Evolutionary conservation across 106 monocot genomes (phyloP).

Genomic region (Dioscorea dumetorum): DNA sequence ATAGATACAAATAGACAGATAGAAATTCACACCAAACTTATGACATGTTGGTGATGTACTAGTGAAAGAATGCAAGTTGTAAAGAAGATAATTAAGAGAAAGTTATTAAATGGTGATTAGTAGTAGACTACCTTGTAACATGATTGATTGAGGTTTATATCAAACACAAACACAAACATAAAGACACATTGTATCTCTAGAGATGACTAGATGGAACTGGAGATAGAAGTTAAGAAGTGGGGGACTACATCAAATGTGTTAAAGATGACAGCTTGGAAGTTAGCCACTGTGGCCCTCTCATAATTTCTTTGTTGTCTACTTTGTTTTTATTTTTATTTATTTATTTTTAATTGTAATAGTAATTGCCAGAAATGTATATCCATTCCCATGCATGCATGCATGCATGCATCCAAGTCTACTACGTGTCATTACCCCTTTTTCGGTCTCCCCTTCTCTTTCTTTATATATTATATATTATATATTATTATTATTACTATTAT

Average conservation of each 20-base stretch:
- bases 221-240: not conserved
- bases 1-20: not conserved
- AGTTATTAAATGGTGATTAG: not conserved
- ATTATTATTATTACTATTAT: too few relatives aligned
- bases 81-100: not conserved
- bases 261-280: not conserved
- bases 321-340: not conserved
- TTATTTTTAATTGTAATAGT: not conserved
- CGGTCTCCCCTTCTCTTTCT: not conserved
- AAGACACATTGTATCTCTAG: not conserved
- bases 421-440: not conserved
- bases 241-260: not conserved
- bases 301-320: not conserved
- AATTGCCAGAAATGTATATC: not conserved
- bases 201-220: not conserved
- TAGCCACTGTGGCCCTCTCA: not conserved
- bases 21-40: not conserved
- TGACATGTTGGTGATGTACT: not conserved
- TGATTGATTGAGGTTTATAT: not conserved
- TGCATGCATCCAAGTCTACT: too few relatives aligned
- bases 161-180: too few relatives aligned
- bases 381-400: not conserved
- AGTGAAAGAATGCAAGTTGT: not conserved
- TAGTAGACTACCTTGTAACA: not conserved
- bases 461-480: too few relatives aligned